Evolutionary conservation across 2,329 filamentous ascomycete species (phyloP).

Genomic region (Metarhizium album): DNA sequence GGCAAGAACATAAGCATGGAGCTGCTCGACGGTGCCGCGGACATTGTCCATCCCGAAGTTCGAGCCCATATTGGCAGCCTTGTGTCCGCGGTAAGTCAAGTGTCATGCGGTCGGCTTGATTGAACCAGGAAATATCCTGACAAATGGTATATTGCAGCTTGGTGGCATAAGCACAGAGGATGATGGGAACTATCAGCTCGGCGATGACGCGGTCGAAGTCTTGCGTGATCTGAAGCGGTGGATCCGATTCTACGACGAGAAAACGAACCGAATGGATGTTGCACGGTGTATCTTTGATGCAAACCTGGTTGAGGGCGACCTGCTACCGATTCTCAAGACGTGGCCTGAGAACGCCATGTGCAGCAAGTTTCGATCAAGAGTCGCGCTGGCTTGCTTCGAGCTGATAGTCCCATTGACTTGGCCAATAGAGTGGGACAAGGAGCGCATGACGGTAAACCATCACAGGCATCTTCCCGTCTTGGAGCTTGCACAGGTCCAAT

Average conservation of each 20-base stretch:
- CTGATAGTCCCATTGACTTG: constrained; percentile 87
- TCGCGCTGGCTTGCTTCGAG: constrained; percentile 80
- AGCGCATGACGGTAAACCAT: constrained; percentile 84
- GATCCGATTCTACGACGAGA: constrained; percentile 90
- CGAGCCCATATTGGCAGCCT: constrained; percentile 89
- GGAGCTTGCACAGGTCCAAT: constrained; percentile 75
- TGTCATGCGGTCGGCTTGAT: not conserved
- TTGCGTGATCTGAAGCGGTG: constrained; percentile 90
- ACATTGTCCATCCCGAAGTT: constrained; percentile 80
- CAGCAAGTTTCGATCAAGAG: constrained; percentile 64
- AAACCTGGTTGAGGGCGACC: constrained; percentile 81
- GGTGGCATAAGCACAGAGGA: constrained; percentile 73
- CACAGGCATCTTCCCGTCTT: constrained; percentile 85
- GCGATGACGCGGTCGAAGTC: constrained; percentile 86
- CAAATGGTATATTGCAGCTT: constrained; percentile 44
- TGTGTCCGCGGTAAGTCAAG: constrained; percentile 68
- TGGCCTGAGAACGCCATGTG: constrained; percentile 67
- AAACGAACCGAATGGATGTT: constrained; percentile 87
- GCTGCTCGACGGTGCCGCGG: constrained; percentile 36
- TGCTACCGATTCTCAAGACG: constrained; percentile 76
- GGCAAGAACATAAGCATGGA: constrained; percentile 34
- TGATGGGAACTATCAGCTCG: constrained; percentile 74
- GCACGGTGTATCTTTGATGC: constrained; percentile 85
- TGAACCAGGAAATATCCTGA: not conserved
- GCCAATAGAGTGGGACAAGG: constrained; percentile 72